These are phyloP conservation scores for Lepiota brunneoincarnata DNA, from an alignment of 768 basidiomycete species.

Conservation along the genomic window DNA sequence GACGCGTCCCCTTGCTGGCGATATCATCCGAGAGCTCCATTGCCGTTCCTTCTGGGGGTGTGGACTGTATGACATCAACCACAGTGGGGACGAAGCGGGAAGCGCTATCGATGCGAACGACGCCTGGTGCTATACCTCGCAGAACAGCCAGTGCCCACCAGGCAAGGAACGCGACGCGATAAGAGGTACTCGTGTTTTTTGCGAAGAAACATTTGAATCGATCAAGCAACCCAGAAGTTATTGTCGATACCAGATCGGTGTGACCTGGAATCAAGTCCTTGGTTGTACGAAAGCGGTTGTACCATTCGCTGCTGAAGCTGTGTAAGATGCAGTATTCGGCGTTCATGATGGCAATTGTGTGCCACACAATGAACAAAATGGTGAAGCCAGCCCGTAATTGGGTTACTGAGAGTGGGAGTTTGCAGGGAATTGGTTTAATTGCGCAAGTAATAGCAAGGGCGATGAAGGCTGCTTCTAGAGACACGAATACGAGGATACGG, in stretches of 20 bases:
- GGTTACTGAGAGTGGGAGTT: not conserved
- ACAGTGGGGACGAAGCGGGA: not conserved
- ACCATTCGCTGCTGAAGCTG: not conserved
- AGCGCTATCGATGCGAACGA: not conserved
- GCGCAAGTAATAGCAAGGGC: not conserved
- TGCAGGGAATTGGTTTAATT: not conserved
- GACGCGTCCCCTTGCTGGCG: not conserved
- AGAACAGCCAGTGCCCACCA: not conserved
- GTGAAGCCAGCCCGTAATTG: not conserved
- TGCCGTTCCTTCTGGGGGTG: not conserved
- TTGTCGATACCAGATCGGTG: not conserved
- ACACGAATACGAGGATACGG: not conserved
- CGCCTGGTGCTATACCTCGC: not conserved
- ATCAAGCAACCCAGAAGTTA: not conserved
- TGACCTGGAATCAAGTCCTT: not conserved
- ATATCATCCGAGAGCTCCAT: no score
- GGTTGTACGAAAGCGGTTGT: not conserved
- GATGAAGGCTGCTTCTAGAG: not conserved
- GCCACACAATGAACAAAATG: conserved; percentile 3
- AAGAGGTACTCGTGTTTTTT: not conserved
- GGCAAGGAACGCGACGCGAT: not conserved
- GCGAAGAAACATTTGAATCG: not conserved
- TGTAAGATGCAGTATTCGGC: not conserved
- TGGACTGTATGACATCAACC: not conserved
- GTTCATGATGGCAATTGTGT: not conserved